Evolutionary conservation across 2,329 filamentous ascomycete genomes (phyloP), one percentile per base, ranked within the genome.

Genomic region (Curvularia hawaiiensis): DNA sequence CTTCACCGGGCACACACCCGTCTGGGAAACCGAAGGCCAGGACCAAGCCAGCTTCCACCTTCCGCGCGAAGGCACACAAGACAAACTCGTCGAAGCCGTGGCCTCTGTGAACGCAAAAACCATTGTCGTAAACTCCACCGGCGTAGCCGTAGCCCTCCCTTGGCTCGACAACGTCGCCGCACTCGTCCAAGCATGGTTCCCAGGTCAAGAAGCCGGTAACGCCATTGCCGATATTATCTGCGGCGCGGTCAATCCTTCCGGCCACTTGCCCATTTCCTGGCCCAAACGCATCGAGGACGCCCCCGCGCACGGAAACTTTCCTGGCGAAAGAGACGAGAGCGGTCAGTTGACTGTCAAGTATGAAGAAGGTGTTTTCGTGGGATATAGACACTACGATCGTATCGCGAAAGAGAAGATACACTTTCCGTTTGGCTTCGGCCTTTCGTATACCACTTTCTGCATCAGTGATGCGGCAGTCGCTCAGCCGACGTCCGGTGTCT

Each of bases 71-170:
- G 44, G 84, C 78, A 70, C 69, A 0, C 84, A 88, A 65, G 87
- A 90, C 68, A 82, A 83, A 38, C 81, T 91, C 4, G 90, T 94
- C 65, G 73, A 81, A 12, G 84, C 85, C 1, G 85, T 94, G 0
- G 80, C 87, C 4, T 81, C 81, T 0, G 88, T 82, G 0, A 92
- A 93, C 72, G 80, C 87, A 3, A 88, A 88, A 54, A 88, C 89
- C 1, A 85, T 86, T 1, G 85, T 95, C 1, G 88, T 93, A 1
- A 86, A 91, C 70, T 90, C 93, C 67, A 91, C 89, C 0, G 91
- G 90, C 35, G 91, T 90, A 0, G 90, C 90, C 0, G 83, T 90
- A 16, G 82, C 83, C 1, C 87, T 90, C 82, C 88, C 88, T 18
- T 91, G 88, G 89, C 82, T 82, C 1, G 79, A 84, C 62, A 70